Base-by-base conservation (phyloP, 1,284 basidiomycete genomes). In the Papiliotrema flavescens region DNA sequence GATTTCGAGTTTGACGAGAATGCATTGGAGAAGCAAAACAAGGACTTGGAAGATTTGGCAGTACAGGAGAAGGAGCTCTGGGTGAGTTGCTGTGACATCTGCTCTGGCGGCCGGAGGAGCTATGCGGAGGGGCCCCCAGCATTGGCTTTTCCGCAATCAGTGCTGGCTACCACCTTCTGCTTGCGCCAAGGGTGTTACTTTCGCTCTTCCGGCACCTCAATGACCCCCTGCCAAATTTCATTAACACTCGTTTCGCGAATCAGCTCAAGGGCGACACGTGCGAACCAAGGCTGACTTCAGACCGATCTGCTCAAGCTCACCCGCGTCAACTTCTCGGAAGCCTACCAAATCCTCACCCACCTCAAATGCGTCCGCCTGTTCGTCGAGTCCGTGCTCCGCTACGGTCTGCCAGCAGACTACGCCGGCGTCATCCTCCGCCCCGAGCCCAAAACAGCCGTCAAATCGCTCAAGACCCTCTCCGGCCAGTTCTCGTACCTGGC, bases 51-150 rank as follows among this genome's bases (percentile, higher is more conserved):
- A 28, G 81, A 82, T 34, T 86, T 94, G 2, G 87, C 88, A 62
- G 82, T 83, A 8, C 89, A 92, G 44, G 96, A 98, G 80, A 95
- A 92, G 79, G 94, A 99, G 72, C 86, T 98, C 51, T 98, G 96
- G 96, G 93, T 94, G 67, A 62, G 85, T 67, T n/a, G 6, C n/a
- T n/a, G n/a, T n/a, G n/a, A n/a, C n/a, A n/a, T n/a, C n/a, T n/a
- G n/a, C n/a, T n/a, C n/a, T n/a, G n/a, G n/a, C n/a, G n/a, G n/a
- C n/a, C n/a, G n/a, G n/a, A n/a, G n/a, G n/a, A n/a, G n/a, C n/a
- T n/a, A n/a, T n/a, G n/a, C n/a, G n/a, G n/a, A n/a, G n/a, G n/a
- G n/a, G n/a, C n/a, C n/a, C n/a, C n/a, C n/a, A n/a, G n/a, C n/a
- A n/a, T n/a, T 40, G 39, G 15, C 5, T 11, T 32, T 32, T 5